A percentile compares a stretch with the other conserved stretches of the same genome.
Evolutionary conservation across 257 asterid species (phyloP).

Genomic region (Avicennia marina): DNA sequence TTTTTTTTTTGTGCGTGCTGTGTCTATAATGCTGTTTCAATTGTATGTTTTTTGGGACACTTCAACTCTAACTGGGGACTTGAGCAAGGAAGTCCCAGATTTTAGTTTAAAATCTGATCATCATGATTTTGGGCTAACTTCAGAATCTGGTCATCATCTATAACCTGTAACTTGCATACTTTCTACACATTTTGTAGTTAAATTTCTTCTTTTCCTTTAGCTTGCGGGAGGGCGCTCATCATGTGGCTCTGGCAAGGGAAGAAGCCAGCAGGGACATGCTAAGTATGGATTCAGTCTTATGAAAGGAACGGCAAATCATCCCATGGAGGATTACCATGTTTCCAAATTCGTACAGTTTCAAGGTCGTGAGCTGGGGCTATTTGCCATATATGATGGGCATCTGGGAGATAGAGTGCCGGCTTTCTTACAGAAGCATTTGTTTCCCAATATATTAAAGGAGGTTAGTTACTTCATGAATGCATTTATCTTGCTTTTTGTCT

Average conservation of each 20-base stretch:
- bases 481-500: background rate
- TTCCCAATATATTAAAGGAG: slow-evolving; percentile 84
- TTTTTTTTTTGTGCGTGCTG: no score
- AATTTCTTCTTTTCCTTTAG: slow-evolving; percentile 31
- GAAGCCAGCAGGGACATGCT: slow-evolving; percentile 47
- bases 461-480: slow-evolving; percentile 31
- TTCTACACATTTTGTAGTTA: slow-evolving; percentile 4
- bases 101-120: no score
- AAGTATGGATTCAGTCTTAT: slow-evolving; percentile 78
- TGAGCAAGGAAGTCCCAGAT: no score
- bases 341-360: slow-evolving; percentile 65
- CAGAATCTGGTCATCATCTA: background rate
- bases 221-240: slow-evolving; percentile 52
- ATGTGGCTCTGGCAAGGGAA: slow-evolving; percentile 71
- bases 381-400: slow-evolving; percentile 90
- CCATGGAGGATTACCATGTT: slow-evolving; percentile 97
- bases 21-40: no score
- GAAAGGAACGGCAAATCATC: slow-evolving; percentile 91
- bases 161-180: background rate
- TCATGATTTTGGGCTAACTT: no score
- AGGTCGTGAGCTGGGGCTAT: slow-evolving; percentile 71
- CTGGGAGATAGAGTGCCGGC: slow-evolving; percentile 89
- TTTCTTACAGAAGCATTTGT: slow-evolving; percentile 78
- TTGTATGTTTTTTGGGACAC: no score
- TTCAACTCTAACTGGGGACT: no score